phyloP scores from a whole-genome alignment of 2,329 filamentous ascomycete genomes.

The Colletotrichum caudatum region DNA sequence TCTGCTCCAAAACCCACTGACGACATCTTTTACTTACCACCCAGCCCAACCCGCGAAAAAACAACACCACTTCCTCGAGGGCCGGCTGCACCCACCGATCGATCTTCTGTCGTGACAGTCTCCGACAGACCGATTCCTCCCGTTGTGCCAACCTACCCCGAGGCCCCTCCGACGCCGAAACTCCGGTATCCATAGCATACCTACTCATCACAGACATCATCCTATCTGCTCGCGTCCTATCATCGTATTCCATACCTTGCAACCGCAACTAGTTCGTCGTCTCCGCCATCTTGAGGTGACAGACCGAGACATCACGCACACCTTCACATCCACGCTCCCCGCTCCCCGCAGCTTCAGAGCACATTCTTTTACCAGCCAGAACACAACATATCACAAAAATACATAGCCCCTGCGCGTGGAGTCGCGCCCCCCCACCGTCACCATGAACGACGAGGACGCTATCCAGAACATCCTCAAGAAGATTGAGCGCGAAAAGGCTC shows the following conservation, averaged over 20 bases:
- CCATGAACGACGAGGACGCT: slow-evolving; percentile 73
- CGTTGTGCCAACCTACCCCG: slow-evolving; percentile 33
- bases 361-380: slow-evolving; percentile 5
- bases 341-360: neutral
- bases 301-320: slow-evolving; percentile 8
- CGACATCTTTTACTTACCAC: slow-evolving; percentile 40
- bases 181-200: slow-evolving; percentile 24
- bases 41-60: slow-evolving; percentile 34
- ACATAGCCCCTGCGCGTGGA: slow-evolving; percentile 50
- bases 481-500: slow-evolving; percentile 96
- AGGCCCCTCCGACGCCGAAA: slow-evolving; percentile 35
- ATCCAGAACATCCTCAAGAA: slow-evolving; percentile 90
- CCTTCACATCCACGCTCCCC: neutral
- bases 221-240: slow-evolving; percentile 3
- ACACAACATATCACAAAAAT: slow-evolving; percentile 18
- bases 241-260: slow-evolving; percentile 10
- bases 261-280: neutral
- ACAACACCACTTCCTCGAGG: slow-evolving; percentile 39
- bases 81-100: slow-evolving; percentile 40
- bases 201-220: slow-evolving; percentile 11
- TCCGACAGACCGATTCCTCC: slow-evolving; percentile 37
- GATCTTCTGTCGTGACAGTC: slow-evolving; percentile 40
- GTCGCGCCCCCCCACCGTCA: slow-evolving; percentile 54
- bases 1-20: slow-evolving; percentile 40
- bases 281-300: slow-evolving; percentile 6